Percentiles rank a stretch among this genome's conserved stretches.
These are phyloP conservation scores for Clarireedia homoeocarpa DNA, from an alignment of 2,329 filamentous ascomycete genomes.

Conservation along the genomic window DNA sequence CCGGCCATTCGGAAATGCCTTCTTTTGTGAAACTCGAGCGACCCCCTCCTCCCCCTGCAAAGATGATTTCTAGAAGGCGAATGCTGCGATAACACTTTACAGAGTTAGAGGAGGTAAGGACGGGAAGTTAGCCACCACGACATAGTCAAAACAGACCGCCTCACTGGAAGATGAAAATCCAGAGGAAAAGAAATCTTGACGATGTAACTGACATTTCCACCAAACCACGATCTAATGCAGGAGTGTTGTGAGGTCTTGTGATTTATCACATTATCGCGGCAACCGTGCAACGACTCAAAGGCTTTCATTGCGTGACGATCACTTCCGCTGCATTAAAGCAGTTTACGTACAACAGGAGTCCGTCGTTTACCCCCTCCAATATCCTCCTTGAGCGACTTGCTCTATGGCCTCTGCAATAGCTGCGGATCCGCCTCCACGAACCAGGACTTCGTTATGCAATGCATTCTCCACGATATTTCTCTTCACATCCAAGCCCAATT, in stretches of 20 bases:
- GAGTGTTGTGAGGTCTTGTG: not conserved
- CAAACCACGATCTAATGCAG: not conserved
- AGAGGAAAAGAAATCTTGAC: not conserved
- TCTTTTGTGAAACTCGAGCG: not conserved
- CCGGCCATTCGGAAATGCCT: constrained; percentile 1
- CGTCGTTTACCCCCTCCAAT: not conserved
- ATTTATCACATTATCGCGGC: not conserved
- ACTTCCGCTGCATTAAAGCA: not conserved
- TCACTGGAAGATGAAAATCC: not conserved
- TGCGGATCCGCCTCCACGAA: constrained; percentile 37
- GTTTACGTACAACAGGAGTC: not conserved
- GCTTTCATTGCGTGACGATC: not conserved
- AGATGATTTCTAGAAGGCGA: not conserved
- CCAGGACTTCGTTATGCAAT: constrained; percentile 50
- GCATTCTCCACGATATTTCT: constrained; percentile 39
- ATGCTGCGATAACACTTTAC: not conserved
- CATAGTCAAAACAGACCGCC: not conserved
- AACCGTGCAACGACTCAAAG: not conserved
- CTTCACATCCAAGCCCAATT: constrained; percentile 39
- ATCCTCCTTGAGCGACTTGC: not conserved
- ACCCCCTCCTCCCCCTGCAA: not conserved
- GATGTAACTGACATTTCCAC: no score
- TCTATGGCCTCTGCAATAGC: constrained; percentile 39
- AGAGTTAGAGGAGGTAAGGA: not conserved
- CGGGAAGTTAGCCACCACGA: not conserved